phyloP scores from a whole-genome alignment of 257 asterid species.

The Nicotiana undulata region DNA sequence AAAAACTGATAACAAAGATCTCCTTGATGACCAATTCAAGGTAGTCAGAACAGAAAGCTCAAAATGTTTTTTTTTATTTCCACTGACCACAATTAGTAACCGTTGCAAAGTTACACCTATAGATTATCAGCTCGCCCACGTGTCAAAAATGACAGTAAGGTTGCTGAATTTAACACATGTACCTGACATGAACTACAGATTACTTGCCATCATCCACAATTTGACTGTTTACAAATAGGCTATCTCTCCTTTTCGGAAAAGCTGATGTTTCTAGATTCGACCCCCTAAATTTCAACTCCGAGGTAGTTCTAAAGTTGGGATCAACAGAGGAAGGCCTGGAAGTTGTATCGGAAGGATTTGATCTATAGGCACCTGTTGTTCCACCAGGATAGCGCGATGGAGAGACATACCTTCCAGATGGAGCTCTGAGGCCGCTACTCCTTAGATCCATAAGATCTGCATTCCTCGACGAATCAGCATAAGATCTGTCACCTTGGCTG shows the following conservation, averaged over 20 bases:
- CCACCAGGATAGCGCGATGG: conserved; percentile 61
- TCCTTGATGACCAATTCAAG: conserved; percentile 1
- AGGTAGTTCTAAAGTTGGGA: conserved; percentile 43
- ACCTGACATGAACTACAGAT: background rate
- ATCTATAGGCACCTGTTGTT: conserved; percentile 37
- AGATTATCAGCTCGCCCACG: conserved; percentile 1
- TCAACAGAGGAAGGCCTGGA: conserved; percentile 52
- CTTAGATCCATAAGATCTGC: conserved; percentile 61
- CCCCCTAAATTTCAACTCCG: conserved; percentile 69
- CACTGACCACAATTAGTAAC: conserved; percentile 10
- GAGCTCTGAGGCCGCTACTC: conserved; percentile 45
- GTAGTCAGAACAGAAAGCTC: conserved; percentile 3
- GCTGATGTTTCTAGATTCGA: conserved; percentile 46
- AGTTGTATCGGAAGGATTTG: conserved; percentile 36
- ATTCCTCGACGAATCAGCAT: conserved; percentile 55
- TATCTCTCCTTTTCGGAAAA: conserved; percentile 62
- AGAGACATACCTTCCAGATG: conserved; percentile 67
- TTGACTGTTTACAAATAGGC: conserved; percentile 45
- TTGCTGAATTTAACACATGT: background rate
- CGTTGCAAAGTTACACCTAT: conserved; percentile 28
- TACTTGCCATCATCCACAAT: conserved; percentile 51
- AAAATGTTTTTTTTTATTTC: conserved; percentile 21
- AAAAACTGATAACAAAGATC: background rate
- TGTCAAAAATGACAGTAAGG: background rate
- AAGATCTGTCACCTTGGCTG: conserved; percentile 39